Evolutionary conservation across 1,284 basidiomycete species (phyloP).

Genomic region (Ceratobasidium sp.): DNA sequence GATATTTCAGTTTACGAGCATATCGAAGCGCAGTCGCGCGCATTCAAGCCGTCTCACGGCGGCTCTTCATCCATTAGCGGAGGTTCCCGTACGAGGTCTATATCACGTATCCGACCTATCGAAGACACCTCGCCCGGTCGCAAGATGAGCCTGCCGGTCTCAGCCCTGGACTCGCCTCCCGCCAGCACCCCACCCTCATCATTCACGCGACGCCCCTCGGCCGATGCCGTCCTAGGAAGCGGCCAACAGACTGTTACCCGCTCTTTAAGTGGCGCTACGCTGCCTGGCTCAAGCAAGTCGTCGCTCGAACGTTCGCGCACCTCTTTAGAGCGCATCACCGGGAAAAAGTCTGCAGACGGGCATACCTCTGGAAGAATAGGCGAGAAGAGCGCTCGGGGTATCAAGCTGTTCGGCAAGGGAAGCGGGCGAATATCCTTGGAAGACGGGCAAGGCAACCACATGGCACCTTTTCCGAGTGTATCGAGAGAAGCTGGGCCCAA

Average conservation of each 20-base stretch:
- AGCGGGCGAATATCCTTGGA: conserved; percentile 23
- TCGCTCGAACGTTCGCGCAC: conserved; percentile 34
- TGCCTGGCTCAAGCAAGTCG: conserved; percentile 26
- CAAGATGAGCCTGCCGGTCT: conserved; percentile 53
- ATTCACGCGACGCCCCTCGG: conserved; percentile 39
- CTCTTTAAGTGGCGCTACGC: not conserved
- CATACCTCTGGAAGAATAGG: not conserved
- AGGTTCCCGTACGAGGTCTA: conserved; percentile 25
- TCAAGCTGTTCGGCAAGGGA: conserved; percentile 43
- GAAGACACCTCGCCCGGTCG: conserved; percentile 76
- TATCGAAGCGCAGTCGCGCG: conserved; percentile 68
- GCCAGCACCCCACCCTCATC: conserved; percentile 23
- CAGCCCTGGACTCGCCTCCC: conserved; percentile 47
- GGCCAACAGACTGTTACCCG: not conserved
- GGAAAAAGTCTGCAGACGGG: conserved; percentile 35
- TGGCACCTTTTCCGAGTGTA: conserved; percentile 35
- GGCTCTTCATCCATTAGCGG: conserved; percentile 42
- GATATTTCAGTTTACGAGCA: conserved; percentile 73
- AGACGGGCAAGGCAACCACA: conserved; percentile 31
- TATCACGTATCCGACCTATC: conserved; percentile 57
- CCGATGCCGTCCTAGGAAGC: conserved; percentile 27
- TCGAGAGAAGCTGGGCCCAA: conserved; percentile 11
- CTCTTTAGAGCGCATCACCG: conserved; percentile 33
- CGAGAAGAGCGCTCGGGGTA: conserved; percentile 25
- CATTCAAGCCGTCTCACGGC: conserved; percentile 35